Conservation (phyloP, 208 protist genomes). For the Leishmania braziliensis region DNA sequence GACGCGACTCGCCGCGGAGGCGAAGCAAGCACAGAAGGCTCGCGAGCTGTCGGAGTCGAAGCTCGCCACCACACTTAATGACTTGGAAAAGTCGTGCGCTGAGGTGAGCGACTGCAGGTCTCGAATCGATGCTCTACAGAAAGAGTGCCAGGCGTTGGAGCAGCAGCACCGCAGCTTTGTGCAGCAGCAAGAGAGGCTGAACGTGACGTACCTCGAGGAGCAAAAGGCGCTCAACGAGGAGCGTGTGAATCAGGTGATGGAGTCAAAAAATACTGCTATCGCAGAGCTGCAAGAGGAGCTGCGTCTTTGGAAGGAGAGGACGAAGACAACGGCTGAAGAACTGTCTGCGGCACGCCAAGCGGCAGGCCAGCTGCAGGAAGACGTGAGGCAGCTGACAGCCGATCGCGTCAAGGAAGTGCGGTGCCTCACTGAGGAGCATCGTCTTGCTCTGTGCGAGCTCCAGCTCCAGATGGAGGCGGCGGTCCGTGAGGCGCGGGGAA, state of each 20-base stretch:
- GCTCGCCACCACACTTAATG: slow-evolving; percentile 9
- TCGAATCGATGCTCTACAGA: slow-evolving; percentile 14
- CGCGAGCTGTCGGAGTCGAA: slow-evolving; percentile 33
- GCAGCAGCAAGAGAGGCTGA: slow-evolving; percentile 36
- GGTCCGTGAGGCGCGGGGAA: slow-evolving; percentile 68
- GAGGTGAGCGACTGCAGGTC: slow-evolving; percentile 22
- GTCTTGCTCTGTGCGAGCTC: slow-evolving; percentile 65
- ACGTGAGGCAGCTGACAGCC: slow-evolving; percentile 40
- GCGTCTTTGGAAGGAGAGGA: slow-evolving; percentile 46
- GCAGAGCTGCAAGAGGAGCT: slow-evolving; percentile 60
- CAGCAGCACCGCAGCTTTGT: slow-evolving; percentile 57
- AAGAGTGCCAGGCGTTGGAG: slow-evolving; percentile 43
- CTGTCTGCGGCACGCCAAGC: slow-evolving; percentile 52
- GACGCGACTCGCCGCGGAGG: slow-evolving; percentile 39
- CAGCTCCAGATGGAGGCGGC: slow-evolving; percentile 69
- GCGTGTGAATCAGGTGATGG: slow-evolving; percentile 45
- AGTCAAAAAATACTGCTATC: slow-evolving; percentile 58
- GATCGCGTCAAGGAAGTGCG: slow-evolving; percentile 68
- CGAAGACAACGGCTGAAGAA: slow-evolving; percentile 52
- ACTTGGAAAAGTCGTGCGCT: slow-evolving; percentile 27
- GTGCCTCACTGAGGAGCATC: slow-evolving; percentile 73
- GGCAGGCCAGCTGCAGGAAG: slow-evolving; percentile 44
- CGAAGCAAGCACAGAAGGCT: slow-evolving; percentile 17
- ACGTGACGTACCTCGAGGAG: slow-evolving; percentile 36
- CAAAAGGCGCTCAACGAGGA: slow-evolving; percentile 58